Conservation (phyloP, 805 yeast genomes). For the Starmerella sirachaensis region DNA sequence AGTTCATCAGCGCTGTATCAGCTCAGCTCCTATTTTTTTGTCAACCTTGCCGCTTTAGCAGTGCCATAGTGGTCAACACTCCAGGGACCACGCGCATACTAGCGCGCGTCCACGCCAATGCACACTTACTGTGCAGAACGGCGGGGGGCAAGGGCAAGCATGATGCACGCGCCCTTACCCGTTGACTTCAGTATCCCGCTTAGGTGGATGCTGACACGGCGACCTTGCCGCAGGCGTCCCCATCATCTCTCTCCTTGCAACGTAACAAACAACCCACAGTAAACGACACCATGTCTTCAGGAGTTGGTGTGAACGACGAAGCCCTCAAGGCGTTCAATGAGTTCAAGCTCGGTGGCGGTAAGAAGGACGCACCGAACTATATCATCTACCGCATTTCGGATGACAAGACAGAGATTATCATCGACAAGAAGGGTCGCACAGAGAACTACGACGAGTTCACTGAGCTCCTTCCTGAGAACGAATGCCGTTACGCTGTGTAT, state of each 20-base stretch:
- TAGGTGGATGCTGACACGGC: conserved; percentile 1
- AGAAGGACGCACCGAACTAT: conserved; percentile 56
- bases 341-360: conserved; percentile 68
- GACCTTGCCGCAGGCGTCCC: not conserved
- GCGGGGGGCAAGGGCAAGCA: too few relatives aligned
- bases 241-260: not conserved
- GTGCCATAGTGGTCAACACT: too few relatives aligned
- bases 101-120: too few relatives aligned
- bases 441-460: conserved; percentile 73
- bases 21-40: too few relatives aligned
- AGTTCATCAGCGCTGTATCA: too few relatives aligned
- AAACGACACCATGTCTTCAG: conserved; percentile 24
- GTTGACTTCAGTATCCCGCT: too few relatives aligned
- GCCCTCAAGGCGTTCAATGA: conserved; percentile 90
- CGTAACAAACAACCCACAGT: not conserved
- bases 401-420: conserved; percentile 80
- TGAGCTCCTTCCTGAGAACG: conserved; percentile 85
- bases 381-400: conserved; percentile 73
- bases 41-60: too few relatives aligned
- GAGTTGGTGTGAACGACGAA: conserved; percentile 81
- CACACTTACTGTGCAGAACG: too few relatives aligned
- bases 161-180: too few relatives aligned
- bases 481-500: conserved; percentile 91
- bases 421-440: conserved; percentile 68
- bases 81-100: too few relatives aligned